These are phyloP conservation scores for Phellopilus nigrolimitatus DNA, from an alignment of 1,284 basidiomycete species.

Conservation along the genomic window DNA sequence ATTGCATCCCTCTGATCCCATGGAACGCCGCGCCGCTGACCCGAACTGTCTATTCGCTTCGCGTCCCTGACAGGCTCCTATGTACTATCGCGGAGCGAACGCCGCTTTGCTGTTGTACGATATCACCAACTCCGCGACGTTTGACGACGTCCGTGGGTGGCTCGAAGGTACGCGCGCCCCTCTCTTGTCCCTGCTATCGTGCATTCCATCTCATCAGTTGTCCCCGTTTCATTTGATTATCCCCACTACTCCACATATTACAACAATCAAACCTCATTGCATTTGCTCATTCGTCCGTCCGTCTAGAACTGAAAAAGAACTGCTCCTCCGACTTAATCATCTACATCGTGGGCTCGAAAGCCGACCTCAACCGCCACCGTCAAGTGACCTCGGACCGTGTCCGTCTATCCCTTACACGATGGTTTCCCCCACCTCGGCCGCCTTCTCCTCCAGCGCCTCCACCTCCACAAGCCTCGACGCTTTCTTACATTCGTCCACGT, in stretches of 20 bases:
- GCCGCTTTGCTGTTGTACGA: slow-evolving; percentile 97
- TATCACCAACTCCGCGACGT: slow-evolving; percentile 87
- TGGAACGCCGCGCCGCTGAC: slow-evolving; percentile 10
- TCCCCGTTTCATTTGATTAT: slow-evolving; percentile 2
- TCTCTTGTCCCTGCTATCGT: slow-evolving; percentile 3
- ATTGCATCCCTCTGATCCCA: slow-evolving; percentile 19
- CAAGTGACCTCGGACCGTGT: slow-evolving; percentile 79
- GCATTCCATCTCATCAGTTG: background rate
- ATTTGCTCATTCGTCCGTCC: no score
- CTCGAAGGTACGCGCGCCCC: slow-evolving; percentile 67
- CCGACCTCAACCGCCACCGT: slow-evolving; percentile 66
- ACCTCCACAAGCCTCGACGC: slow-evolving; percentile 56
- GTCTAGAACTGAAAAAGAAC: slow-evolving; percentile 81
- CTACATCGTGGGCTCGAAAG: slow-evolving; percentile 89
- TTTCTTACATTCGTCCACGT: slow-evolving; percentile 81
- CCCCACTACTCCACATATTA: background rate
- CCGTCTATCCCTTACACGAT: slow-evolving; percentile 72
- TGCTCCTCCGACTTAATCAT: slow-evolving; percentile 81
- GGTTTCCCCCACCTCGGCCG: slow-evolving; percentile 74
- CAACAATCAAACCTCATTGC: slow-evolving; percentile 7
- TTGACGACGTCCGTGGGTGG: slow-evolving; percentile 92
- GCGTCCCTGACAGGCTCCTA: slow-evolving; percentile 68
- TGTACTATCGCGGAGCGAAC: slow-evolving; percentile 99
- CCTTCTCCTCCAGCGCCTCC: slow-evolving; percentile 56
- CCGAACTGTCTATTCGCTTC: slow-evolving; percentile 18